These are phyloP conservation scores for Picochlorum sp. DNA, from an alignment of 139 green algal genomes.

Conservation along the genomic window DNA sequence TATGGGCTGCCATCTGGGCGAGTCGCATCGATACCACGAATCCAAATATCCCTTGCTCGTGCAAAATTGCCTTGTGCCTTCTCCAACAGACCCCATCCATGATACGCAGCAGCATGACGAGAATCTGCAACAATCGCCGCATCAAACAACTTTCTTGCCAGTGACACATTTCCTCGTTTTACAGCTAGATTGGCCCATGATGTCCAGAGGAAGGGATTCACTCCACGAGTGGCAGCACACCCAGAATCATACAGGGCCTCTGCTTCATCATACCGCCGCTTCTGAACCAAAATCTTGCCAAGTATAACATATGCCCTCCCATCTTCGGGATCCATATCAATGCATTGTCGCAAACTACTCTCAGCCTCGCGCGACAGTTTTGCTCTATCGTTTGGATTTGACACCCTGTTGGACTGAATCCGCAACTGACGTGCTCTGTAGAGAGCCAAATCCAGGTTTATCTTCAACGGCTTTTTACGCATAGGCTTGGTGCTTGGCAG, in stretches of 20 bases:
- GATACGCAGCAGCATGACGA: slow-evolving; percentile 84
- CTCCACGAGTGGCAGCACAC: slow-evolving; percentile 55
- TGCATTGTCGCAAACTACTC: slow-evolving; percentile 37
- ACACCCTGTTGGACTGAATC: slow-evolving; percentile 22
- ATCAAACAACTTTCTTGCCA: slow-evolving; percentile 84
- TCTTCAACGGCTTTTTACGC: slow-evolving; percentile 50
- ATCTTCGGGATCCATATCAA: slow-evolving; percentile 68
- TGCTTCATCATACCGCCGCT: slow-evolving; percentile 73
- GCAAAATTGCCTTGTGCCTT: slow-evolving; percentile 70
- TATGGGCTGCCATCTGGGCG: slow-evolving; percentile 52
- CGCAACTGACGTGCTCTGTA: slow-evolving; percentile 49
- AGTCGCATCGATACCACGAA: slow-evolving; percentile 46
- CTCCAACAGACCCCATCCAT: slow-evolving; percentile 95
- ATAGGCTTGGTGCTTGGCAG: neutral
- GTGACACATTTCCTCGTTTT: slow-evolving; percentile 42
- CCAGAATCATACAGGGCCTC: slow-evolving; percentile 79
- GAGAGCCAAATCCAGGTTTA: slow-evolving; percentile 53
- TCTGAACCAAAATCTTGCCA: slow-evolving; percentile 65
- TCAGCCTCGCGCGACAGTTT: slow-evolving; percentile 46
- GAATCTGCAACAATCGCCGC: slow-evolving; percentile 77
- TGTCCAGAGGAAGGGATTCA: slow-evolving; percentile 88
- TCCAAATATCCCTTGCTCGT: slow-evolving; percentile 68
- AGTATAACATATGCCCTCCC: slow-evolving; percentile 84
- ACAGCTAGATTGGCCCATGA: slow-evolving; percentile 83
- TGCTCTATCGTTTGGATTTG: slow-evolving; percentile 16